These are phyloP conservation scores for Tolypocladium album DNA, from an alignment of 2,329 filamentous ascomycete species.

Conservation along the genomic window DNA sequence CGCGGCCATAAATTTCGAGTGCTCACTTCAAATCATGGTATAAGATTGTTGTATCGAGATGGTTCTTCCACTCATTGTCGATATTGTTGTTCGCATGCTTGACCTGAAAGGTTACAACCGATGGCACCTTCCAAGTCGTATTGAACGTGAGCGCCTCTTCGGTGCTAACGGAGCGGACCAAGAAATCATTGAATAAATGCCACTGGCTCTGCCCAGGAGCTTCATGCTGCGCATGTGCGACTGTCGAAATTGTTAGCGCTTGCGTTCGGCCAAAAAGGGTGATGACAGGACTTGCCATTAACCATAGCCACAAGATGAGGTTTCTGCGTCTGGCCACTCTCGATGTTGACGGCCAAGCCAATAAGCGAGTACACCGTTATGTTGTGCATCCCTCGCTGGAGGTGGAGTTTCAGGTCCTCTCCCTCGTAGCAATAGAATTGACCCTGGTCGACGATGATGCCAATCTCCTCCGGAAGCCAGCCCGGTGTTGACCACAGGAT, in stretches of 20 bases:
- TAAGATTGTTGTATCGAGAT: constrained; percentile 73
- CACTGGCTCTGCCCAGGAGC: constrained; percentile 58
- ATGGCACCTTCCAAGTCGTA: constrained; percentile 84
- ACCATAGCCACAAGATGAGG: constrained; percentile 86
- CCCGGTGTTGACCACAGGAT: constrained; percentile 80
- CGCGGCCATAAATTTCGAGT: neutral
- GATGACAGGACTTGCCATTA: constrained; percentile 48
- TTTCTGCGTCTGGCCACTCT: constrained; percentile 74
- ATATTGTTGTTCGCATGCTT: constrained; percentile 73
- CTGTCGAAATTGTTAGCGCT: constrained; percentile 23
- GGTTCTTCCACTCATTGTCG: constrained; percentile 76
- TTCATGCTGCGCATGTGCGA: constrained; percentile 53
- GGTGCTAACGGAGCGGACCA: constrained; percentile 68
- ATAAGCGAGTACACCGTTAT: constrained; percentile 87
- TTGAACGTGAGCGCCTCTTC: constrained; percentile 87
- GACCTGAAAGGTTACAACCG: constrained; percentile 75
- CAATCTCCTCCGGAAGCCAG: constrained; percentile 90
- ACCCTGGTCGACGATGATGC: constrained; percentile 80
- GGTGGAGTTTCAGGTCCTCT: constrained; percentile 70
- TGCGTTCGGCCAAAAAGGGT: neutral
- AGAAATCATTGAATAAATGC: constrained; percentile 97
- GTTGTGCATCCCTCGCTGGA: constrained; percentile 68
- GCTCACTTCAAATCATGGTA: constrained; percentile 57
- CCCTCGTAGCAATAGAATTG: constrained; percentile 94
- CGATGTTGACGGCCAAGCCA: constrained; percentile 82